Percentiles rank a stretch among this genome's conserved stretches.
Conservation (phyloP, 164 flowering plant species). For the Hamamelis virginiana region DNA sequence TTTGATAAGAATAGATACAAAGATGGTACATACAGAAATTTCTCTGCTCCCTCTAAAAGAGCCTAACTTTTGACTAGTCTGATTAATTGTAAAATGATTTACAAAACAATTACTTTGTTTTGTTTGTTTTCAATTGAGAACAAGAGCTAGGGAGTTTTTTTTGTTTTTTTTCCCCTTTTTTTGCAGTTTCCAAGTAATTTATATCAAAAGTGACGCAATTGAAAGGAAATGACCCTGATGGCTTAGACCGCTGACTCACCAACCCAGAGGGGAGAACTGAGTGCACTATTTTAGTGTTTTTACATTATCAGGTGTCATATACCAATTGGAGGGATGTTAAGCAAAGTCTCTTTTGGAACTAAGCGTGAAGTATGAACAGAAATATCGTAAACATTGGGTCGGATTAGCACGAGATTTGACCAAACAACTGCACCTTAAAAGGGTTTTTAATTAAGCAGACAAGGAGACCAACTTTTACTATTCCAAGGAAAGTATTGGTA, state of each 20-base stretch:
- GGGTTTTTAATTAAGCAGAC: slow-evolving; percentile 20
- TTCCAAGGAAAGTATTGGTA: slow-evolving; percentile 15
- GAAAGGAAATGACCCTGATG: slow-evolving; percentile 15
- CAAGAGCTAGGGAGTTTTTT: neutral
- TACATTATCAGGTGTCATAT: neutral
- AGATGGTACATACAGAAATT: too few species aligned
- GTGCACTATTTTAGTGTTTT: too few species aligned
- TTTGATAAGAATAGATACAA: too few species aligned
- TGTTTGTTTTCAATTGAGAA: slow-evolving; percentile 19
- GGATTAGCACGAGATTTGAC: slow-evolving; percentile 29
- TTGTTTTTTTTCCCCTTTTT: too few species aligned
- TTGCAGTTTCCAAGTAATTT: slow-evolving; percentile 4
- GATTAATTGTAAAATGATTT: too few species aligned
- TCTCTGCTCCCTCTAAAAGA: too few species aligned
- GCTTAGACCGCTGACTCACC: slow-evolving; percentile 18
- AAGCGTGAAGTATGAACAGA: too few species aligned
- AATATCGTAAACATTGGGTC: neutral
- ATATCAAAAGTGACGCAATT: slow-evolving; percentile 10
- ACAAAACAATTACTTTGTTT: neutral
- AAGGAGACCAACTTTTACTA: slow-evolving; percentile 29
- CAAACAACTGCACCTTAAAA: slow-evolving; percentile 5
- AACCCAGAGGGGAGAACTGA: too few species aligned
- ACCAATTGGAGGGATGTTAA: neutral
- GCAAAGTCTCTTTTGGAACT: neutral
- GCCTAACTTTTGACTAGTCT: too few species aligned